These are phyloP conservation scores for Lachnellula hyalina DNA, from an alignment of 2,329 filamentous ascomycete species.

Conservation along the genomic window DNA sequence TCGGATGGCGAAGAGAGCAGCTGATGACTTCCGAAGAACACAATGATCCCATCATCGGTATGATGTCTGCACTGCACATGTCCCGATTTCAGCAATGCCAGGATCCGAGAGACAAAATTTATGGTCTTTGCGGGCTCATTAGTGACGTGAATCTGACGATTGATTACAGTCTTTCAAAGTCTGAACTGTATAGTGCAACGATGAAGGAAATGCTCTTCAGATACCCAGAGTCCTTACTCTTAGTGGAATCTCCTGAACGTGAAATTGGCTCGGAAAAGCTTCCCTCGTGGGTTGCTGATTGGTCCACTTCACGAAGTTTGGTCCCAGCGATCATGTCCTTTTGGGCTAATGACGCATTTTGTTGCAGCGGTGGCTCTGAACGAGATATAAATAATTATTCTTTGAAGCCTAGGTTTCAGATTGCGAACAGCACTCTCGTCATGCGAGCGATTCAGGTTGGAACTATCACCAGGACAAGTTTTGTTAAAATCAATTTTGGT, in stretches of 20 bases:
- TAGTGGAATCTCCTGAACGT: background rate
- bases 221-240: background rate
- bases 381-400: background rate
- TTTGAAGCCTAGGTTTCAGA: background rate
- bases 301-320: background rate
- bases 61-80: background rate
- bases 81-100: background rate
- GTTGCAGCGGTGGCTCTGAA: background rate
- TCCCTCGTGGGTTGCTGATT: constrained; percentile 5
- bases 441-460: background rate
- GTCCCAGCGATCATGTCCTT: background rate
- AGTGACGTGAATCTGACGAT: background rate
- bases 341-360: background rate
- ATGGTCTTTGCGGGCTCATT: background rate
- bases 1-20: background rate
- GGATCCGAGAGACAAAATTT: constrained; percentile 2
- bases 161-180: background rate
- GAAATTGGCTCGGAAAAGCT: background rate
- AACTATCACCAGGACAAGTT: background rate
- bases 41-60: no score
- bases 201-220: background rate
- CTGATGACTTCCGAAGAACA: background rate
- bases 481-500: no score
- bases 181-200: background rate
- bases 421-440: background rate